phyloP scores from a whole-genome alignment of 345 rosid genomes.

The Fremontodendron californicum region DNA sequence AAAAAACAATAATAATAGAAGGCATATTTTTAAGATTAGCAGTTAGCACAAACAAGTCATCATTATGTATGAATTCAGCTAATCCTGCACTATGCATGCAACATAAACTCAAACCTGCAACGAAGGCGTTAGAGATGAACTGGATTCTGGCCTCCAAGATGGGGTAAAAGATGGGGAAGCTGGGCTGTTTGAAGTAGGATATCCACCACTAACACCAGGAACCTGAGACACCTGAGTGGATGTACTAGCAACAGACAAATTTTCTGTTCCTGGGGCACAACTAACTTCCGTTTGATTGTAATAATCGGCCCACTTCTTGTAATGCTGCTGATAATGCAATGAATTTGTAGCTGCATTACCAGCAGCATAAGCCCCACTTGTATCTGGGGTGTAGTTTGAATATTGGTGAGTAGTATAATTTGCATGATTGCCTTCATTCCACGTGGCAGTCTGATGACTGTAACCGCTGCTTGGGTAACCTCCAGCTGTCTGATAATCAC shows the following conservation, averaged over 20 bases:
- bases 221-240: slow-evolving; percentile 51
- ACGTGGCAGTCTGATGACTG: slow-evolving; percentile 57
- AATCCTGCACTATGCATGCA: background rate
- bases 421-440: slow-evolving; percentile 65
- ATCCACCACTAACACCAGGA: slow-evolving; percentile 50
- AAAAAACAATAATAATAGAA: background rate
- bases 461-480: slow-evolving; percentile 74
- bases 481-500: slow-evolving; percentile 98
- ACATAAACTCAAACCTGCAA: slow-evolving; percentile 55
- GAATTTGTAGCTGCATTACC: slow-evolving; percentile 48
- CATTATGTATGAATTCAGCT: background rate
- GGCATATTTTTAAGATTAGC: background rate
- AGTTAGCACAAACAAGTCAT: background rate
- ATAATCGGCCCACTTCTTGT: slow-evolving; percentile 84
- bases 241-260: slow-evolving; percentile 50
- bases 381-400: slow-evolving; percentile 53
- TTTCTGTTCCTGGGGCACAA: slow-evolving; percentile 99
- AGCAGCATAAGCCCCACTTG: slow-evolving; percentile 52
- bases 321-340: slow-evolving; percentile 67
- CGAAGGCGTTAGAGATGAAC: slow-evolving; percentile 50
- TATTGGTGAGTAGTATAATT: slow-evolving; percentile 63
- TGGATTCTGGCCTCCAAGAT: slow-evolving; percentile 65
- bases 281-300: slow-evolving; percentile 87
- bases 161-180: slow-evolving; percentile 43
- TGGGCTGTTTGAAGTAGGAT: slow-evolving; percentile 57